Percentiles rank a stretch among this genome's conserved stretches.
phyloP scores from a whole-genome alignment of 2,329 filamentous ascomycete species.

The Cordyceps tenuipes region DNA sequence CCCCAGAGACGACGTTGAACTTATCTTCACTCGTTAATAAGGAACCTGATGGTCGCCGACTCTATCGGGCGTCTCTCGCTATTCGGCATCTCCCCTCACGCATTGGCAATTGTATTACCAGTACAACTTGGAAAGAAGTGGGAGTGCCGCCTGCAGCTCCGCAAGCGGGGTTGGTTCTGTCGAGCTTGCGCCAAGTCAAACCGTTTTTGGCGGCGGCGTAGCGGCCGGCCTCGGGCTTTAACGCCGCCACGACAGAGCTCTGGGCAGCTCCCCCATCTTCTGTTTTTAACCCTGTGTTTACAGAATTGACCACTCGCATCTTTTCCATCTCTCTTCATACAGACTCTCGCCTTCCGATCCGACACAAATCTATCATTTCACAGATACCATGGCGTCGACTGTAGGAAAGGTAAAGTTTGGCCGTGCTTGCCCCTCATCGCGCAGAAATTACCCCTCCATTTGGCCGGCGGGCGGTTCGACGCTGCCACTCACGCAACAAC shows the following conservation, averaged over 20 bases:
- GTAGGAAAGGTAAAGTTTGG: conserved; percentile 38
- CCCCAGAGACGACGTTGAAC: neutral
- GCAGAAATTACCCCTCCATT: conserved; percentile 17
- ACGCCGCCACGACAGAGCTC: conserved; percentile 7
- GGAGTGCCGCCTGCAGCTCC: neutral
- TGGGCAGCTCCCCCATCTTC: neutral
- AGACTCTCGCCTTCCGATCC: neutral
- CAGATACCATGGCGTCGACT: conserved; percentile 38
- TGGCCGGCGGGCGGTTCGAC: conserved; percentile 1
- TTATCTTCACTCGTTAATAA: neutral
- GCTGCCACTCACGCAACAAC: neutral
- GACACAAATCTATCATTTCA: no score
- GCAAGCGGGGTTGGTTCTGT: conserved; percentile 9
- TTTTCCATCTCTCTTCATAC: neutral
- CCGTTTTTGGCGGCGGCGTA: neutral
- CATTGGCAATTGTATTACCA: neutral
- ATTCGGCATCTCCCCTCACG: conserved; percentile 4
- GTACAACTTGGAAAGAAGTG: neutral
- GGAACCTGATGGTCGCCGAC: no score
- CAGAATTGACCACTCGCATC: neutral
- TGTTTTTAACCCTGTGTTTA: neutral
- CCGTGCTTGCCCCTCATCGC: neutral
- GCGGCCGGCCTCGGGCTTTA: conserved; percentile 7
- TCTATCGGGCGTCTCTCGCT: neutral
- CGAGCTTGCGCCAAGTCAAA: neutral